These are phyloP conservation scores for Ceratobasidium sp. DNA, from an alignment of 1,284 basidiomycete species.

Conservation along the genomic window DNA sequence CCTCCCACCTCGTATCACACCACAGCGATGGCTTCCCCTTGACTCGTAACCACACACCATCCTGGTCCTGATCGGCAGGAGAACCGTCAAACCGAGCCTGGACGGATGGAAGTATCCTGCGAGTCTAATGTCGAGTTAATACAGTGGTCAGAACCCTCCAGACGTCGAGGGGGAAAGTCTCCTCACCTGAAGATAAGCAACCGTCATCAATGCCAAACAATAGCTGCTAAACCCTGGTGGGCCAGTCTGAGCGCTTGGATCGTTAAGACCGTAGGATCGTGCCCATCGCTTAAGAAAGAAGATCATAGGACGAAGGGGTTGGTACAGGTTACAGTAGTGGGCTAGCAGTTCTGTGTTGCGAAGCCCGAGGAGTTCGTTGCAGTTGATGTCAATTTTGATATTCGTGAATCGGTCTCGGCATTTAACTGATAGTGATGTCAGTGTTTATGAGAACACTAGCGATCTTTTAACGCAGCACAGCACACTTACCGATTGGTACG, in stretches of 20 bases:
- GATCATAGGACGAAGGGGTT: slow-evolving; percentile 63
- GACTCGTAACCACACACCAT: slow-evolving; percentile 60
- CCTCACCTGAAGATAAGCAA: slow-evolving; percentile 69
- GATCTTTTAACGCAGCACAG: slow-evolving; percentile 11
- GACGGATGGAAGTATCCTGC: slow-evolving; percentile 66
- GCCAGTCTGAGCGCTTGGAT: slow-evolving; percentile 56
- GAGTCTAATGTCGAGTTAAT: slow-evolving; percentile 55
- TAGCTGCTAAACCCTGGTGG: slow-evolving; percentile 69
- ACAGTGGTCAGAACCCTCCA: slow-evolving; percentile 5
- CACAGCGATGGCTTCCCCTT: slow-evolving; percentile 52
- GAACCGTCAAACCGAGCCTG: slow-evolving; percentile 60
- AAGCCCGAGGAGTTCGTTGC: slow-evolving; percentile 71
- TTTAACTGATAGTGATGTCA: slow-evolving; percentile 62
- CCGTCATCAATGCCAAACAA: slow-evolving; percentile 70
- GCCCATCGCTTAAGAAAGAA: slow-evolving; percentile 70
- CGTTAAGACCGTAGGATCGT: slow-evolving; percentile 65
- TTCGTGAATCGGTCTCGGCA: slow-evolving; percentile 63
- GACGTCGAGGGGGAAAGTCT: neutral
- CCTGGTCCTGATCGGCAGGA: slow-evolving; percentile 48
- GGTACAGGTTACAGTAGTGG: slow-evolving; percentile 64
- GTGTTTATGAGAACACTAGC: slow-evolving; percentile 19
- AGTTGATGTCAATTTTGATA: slow-evolving; percentile 69
- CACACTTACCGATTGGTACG: slow-evolving; percentile 68
- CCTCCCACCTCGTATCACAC: slow-evolving; percentile 62
- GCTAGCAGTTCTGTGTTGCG: slow-evolving; percentile 67